phyloP scores from a whole-genome alignment of 768 basidiomycete genomes.

The Psilocybe sp. region DNA sequence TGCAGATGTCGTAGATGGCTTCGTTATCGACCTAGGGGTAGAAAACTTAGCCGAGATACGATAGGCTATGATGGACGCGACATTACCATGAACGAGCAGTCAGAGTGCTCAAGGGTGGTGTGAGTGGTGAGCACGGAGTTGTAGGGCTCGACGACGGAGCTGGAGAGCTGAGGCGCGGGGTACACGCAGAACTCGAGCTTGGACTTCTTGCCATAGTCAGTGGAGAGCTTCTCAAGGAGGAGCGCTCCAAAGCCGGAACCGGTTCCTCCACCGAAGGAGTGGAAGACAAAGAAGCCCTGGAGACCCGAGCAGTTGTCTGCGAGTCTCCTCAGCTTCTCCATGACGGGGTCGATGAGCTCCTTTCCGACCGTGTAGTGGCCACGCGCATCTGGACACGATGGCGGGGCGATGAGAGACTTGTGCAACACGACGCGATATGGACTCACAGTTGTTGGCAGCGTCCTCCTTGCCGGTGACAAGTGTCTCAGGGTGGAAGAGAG shows the following conservation, averaged over 20 bases:
- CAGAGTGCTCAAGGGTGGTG: slow-evolving; percentile 99
- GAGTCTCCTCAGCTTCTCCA: slow-evolving; percentile 95
- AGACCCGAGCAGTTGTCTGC: slow-evolving; percentile 98
- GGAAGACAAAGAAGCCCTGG: slow-evolving; percentile 99
- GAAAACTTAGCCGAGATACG: background rate
- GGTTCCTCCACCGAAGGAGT: slow-evolving; percentile 99
- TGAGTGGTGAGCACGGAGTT: slow-evolving; percentile 98
- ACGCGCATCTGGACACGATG: slow-evolving; percentile 72
- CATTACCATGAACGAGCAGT: slow-evolving; percentile 97
- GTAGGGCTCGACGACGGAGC: slow-evolving; percentile 98
- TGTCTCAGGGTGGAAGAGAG: slow-evolving; percentile 96
- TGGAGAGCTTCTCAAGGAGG: slow-evolving; percentile 92
- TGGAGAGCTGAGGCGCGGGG: slow-evolving; percentile 91
- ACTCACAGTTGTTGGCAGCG: slow-evolving; percentile 96
- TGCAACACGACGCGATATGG: slow-evolving; percentile 11
- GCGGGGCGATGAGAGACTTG: background rate
- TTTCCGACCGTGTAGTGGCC: slow-evolving; percentile 99
- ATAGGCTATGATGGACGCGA: background rate
- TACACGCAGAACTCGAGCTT: slow-evolving; percentile 99
- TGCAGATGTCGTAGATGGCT: slow-evolving; percentile 99
- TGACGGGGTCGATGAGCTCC: slow-evolving; percentile 93
- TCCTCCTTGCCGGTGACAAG: slow-evolving; percentile 98
- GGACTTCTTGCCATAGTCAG: slow-evolving; percentile 99
- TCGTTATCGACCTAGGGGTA: slow-evolving; percentile 87
- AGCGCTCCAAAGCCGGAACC: slow-evolving; percentile 99